These are phyloP conservation scores for Saccharomyces jurei DNA, from an alignment of 805 yeast species.

Conservation along the genomic window DNA sequence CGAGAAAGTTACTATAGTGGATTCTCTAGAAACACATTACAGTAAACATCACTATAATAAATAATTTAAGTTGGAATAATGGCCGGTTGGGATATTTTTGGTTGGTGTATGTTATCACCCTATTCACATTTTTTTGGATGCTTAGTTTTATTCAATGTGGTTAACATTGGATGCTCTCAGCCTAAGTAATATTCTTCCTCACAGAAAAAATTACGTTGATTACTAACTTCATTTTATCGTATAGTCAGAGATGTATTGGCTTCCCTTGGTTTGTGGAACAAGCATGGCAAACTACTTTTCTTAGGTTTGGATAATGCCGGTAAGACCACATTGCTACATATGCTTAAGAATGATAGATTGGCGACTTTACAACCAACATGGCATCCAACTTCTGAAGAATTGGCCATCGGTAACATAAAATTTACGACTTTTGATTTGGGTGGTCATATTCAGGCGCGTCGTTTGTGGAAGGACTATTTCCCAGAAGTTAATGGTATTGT, in stretches of 20 bases:
- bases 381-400: constrained; percentile 97
- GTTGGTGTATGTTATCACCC: constrained; percentile 27
- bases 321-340: constrained; percentile 81
- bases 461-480: constrained; percentile 98
- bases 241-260: constrained; percentile 68
- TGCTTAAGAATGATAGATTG: constrained; percentile 89
- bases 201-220: not conserved
- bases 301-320: constrained; percentile 98
- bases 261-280: constrained; percentile 78
- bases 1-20: not conserved
- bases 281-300: constrained; percentile 92
- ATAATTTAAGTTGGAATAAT: constrained; percentile 2
- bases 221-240: constrained; percentile 7
- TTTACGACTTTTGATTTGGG: constrained; percentile 98
- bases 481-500: constrained; percentile 99
- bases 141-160: not conserved
- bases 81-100: constrained; percentile 29
- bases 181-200: not conserved
- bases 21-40: not conserved
- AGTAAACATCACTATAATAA: not conserved
- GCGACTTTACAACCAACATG: constrained; percentile 97
- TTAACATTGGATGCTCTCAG: not conserved
- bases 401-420: constrained; percentile 91
- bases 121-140: not conserved
- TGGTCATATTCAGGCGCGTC: constrained; percentile 97